These are phyloP conservation scores for Soucietia sequanensis DNA, from an alignment of 805 yeast species.

Conservation along the genomic window DNA sequence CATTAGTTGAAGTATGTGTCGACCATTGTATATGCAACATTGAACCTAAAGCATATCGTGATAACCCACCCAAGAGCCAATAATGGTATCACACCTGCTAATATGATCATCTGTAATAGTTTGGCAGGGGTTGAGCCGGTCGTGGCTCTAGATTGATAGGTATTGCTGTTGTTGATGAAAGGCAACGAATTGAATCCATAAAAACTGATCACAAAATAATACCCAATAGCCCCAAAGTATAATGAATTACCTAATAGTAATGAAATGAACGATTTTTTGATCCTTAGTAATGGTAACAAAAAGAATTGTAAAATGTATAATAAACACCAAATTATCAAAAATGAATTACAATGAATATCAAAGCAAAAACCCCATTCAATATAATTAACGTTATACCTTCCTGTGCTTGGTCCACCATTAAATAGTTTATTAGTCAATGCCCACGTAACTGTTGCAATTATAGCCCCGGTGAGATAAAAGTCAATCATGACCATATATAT, in stretches of 20 bases:
- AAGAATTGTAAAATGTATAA: slow-evolving; percentile 74
- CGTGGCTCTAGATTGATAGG: slow-evolving; percentile 1
- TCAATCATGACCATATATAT: slow-evolving; percentile 84
- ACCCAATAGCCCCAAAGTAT: slow-evolving; percentile 70
- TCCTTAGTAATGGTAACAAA: slow-evolving; percentile 66
- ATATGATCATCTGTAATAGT: slow-evolving; percentile 51
- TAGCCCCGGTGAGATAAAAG: slow-evolving; percentile 66
- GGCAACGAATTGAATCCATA: slow-evolving; percentile 69
- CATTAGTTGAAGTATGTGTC: slow-evolving; percentile 43
- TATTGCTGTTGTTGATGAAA: slow-evolving; percentile 17
- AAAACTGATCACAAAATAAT: slow-evolving; percentile 78
- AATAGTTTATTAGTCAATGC: slow-evolving; percentile 63
- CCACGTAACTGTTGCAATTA: slow-evolving; percentile 76
- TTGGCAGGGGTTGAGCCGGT: slow-evolving; percentile 42
- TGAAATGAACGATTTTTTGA: slow-evolving; percentile 61
- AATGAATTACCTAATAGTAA: slow-evolving; percentile 74
- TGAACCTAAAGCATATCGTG: slow-evolving; percentile 62
- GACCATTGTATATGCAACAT: slow-evolving; percentile 67
- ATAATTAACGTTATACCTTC: slow-evolving; percentile 30
- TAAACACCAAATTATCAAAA: slow-evolving; percentile 72
- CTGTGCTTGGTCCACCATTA: slow-evolving; percentile 22
- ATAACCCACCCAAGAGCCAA: slow-evolving; percentile 58
- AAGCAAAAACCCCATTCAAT: slow-evolving; percentile 95
- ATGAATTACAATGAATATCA: slow-evolving; percentile 92
- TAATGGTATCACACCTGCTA: slow-evolving; percentile 64